Evolutionary conservation across 768 basidiomycete species (phyloP).

Genomic region (Tricholoma bakamatsutake): DNA sequence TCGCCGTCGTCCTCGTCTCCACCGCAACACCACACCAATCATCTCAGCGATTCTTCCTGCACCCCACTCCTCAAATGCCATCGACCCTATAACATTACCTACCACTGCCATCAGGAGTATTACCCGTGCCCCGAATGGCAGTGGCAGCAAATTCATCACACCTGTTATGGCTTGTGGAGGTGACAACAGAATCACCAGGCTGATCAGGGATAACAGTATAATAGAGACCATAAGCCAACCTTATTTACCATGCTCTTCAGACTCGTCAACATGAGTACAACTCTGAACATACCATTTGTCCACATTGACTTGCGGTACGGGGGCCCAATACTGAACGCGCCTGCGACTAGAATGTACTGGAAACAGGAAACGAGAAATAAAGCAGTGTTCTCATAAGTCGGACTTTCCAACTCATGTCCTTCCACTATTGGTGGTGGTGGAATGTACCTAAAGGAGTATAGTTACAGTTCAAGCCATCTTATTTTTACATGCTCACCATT

Average conservation of each 20-base stretch:
- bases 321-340: slow-evolving; percentile 96
- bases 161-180: slow-evolving; percentile 55
- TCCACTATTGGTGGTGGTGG: slow-evolving; percentile 51
- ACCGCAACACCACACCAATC: slow-evolving; percentile 41
- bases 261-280: background rate
- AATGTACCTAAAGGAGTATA: slow-evolving; percentile 56
- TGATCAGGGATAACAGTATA: slow-evolving; percentile 61
- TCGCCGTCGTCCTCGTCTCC: slow-evolving; percentile 42
- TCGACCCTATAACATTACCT: slow-evolving; percentile 65
- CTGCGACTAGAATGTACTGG: slow-evolving; percentile 97
- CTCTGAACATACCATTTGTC: slow-evolving; percentile 71
- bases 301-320: slow-evolving; percentile 94
- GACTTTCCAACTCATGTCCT: slow-evolving; percentile 71
- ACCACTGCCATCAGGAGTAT: slow-evolving; percentile 63
- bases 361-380: slow-evolving; percentile 95
- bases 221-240: slow-evolving; percentile 82
- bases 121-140: slow-evolving; percentile 64
- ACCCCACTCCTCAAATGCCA: slow-evolving; percentile 76
- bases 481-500: slow-evolving; percentile 56
- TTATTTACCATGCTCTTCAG: slow-evolving; percentile 24
- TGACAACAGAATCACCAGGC: slow-evolving; percentile 66
- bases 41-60: slow-evolving; percentile 49
- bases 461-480: background rate
- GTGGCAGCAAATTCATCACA: slow-evolving; percentile 69
- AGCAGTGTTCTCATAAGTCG: slow-evolving; percentile 88